Base-by-base conservation (phyloP, 768 basidiomycete species). In the Arthromyces matolae region DNA sequence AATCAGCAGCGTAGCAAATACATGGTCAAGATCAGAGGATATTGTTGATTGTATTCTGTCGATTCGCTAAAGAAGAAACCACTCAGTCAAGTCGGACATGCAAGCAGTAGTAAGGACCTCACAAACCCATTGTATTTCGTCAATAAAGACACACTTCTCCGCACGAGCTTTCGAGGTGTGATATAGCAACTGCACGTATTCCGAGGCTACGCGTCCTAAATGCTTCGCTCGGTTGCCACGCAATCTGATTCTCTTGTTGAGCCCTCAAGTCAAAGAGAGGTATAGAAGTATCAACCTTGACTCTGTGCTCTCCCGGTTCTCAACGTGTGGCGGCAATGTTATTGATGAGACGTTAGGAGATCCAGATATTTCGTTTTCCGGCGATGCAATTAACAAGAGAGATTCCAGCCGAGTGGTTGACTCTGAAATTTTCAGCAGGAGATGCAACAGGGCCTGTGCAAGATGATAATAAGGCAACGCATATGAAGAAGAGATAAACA, bases 151-250 rank as follows among this genome's bases (percentile, higher is more conserved):
- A 53, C 92, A 93, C 2, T 80, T 78, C 57, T 93, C 88, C 8
- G 69, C 68, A 5, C 79, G 73, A 9, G 94, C 92, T 64, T 96
- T 95, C 16, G 81, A 78, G 20, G 81, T 78, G 55, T 96, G 89
- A 63, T 99, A 99, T 20, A 93, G 73, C 16, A 98, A 75, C 61
- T 98, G 94, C 8, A 81, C 89, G 61, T 95, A 98, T 66, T 97
- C 96, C 8, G 83, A 75, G 12, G 93, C 91, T 23, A 94, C 88
- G 42, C 94, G 80, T 9, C 79, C 76, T 12, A 95, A 73, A 61
- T 92, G 89, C 62, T 92, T 89, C 25, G 86, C 83, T 36, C 83
- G 76, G 61, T 80, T 83, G 8, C 78, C 79, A 53, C 74, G 79
- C 31, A 72, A 66, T 60, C 84, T 87, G 59, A 19, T 51, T 38